Base-by-base conservation (phyloP, 1,284 basidiomycete species). In the Leccinum solheimii region DNA sequence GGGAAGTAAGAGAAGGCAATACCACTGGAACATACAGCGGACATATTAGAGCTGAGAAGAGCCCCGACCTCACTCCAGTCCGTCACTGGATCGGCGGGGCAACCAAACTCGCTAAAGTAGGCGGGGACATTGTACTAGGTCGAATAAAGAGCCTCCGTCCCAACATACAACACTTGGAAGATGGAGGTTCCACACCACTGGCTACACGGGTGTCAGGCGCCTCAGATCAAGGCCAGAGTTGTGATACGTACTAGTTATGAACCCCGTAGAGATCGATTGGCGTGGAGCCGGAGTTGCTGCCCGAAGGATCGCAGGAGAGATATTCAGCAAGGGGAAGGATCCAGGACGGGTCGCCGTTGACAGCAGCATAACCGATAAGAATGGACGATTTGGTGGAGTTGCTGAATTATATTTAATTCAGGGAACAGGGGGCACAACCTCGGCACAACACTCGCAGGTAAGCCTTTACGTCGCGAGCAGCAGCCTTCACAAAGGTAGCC, bases 61-160 rank as follows among this genome's bases (percentile, higher is more conserved):
- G 89, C 84, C 36, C 76, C 79, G 14, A 88, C 86, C 74, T 97
- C 94, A 43, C 86, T 89, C 92, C 92, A 97, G 30, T 87, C 77
- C 68, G 93, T 87, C 50, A 88, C 86, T 21, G 80, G 78, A 32
- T 73, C 76, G 13, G 78, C 82, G 70, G 89, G 86, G 70, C 91
- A 94, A 61, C 94, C 94, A 66, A 86, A 97, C 81, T 97, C 94
- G 72, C 92, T 92, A 78, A 96, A 93, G 81, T 96, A 96, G 5
- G 92, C 91, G 1, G 87, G 85, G 26, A 95, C 84, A 58, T 92
- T 92, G 73, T 90, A 88, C 30, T 30, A 30, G 64, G 84, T 81
- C 68, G 79, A 82, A 74, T 84, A 91, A 40, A 83, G 80, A 30
- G 71, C 75, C 38, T 85, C 84, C 61, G 81, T 82, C 50, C 67